Base-by-base conservation (phyloP, 2,329 filamentous ascomycete genomes). In the Curvularia eragrostidis region DNA sequence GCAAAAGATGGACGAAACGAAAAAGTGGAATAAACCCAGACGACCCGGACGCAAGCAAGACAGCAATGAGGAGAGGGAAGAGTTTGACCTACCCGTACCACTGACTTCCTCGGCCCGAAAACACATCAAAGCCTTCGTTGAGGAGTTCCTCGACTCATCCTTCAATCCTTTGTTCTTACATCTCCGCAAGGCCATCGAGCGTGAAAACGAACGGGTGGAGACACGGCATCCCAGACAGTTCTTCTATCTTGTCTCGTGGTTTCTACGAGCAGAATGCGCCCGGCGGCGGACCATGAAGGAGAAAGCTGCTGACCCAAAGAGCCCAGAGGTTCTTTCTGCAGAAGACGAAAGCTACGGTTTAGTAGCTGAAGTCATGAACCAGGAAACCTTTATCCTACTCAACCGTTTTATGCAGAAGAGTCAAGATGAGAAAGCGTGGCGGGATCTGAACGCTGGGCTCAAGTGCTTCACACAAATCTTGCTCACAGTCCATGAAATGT, bases 401-500 rank as follows among this genome's bases (percentile, higher is more conserved):
- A 96, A 93, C 66, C 87, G 91, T 49, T 87, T 88, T 47, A 92
- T 99, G 83, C 90, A 94, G 62, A 85, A 85, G 52, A 86, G 89
- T 3, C 84, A 90, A 61, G 93, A 96, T 63, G 85, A 89, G 67
- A 97, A 97, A 73, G 87, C 89, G 59, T 97, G 93, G 93, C 86
- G 87, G 53, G 91, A 96, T 67, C 78, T 98, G 15, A 91, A 93
- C 54, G 89, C 94, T 0, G 89, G 91, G 47, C 95, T 98, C 88
- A 89, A 91, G 54, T 97, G 93, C 73, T 96, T 97, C 72, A 98
- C 93, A 0, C 93, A 98, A 72, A 95, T 98, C 64, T 82, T 97
- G 19, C 83, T 97, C 24, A 97, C 93, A 0, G 90, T 98, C 2
- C 93, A 97, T 69, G 91, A 96, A 60, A 98, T 99, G 93, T 83